These are phyloP conservation scores for Botrytis fabae DNA, from an alignment of 2,329 filamentous ascomycete genomes.

Conservation along the genomic window DNA sequence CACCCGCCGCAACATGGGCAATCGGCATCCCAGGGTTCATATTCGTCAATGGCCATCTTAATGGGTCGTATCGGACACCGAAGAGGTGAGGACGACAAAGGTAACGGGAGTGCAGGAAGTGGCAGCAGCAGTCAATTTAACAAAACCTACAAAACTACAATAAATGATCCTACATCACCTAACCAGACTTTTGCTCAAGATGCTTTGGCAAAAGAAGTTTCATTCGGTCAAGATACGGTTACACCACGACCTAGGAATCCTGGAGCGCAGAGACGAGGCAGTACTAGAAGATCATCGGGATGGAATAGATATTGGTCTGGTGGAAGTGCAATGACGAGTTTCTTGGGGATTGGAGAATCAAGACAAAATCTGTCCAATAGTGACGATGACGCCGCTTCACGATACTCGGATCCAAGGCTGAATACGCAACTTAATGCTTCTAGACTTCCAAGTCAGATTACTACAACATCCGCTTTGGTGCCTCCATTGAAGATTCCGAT, in stretches of 20 bases:
- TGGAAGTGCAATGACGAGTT: slow-evolving; percentile 63
- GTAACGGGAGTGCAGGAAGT: slow-evolving; percentile 59
- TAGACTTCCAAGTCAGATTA: slow-evolving; percentile 48
- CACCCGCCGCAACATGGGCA: slow-evolving; percentile 48
- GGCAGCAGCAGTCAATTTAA: slow-evolving; percentile 59
- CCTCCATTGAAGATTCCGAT: slow-evolving; percentile 67
- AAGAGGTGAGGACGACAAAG: slow-evolving; percentile 44
- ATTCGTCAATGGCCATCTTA: slow-evolving; percentile 64
- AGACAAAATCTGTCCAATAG: slow-evolving; percentile 46
- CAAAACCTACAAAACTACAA: slow-evolving; percentile 61
- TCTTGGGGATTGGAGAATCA: slow-evolving; percentile 57
- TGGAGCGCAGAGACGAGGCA: slow-evolving; percentile 31
- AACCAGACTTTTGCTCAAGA: slow-evolving; percentile 28
- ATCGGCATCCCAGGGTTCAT: slow-evolving; percentile 56
- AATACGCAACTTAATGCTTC: slow-evolving; percentile 48
- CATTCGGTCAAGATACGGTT: slow-evolving; percentile 41
- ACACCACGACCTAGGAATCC: slow-evolving; percentile 30
- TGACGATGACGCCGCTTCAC: slow-evolving; percentile 52
- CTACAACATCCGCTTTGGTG: slow-evolving; percentile 67
- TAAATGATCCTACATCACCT: slow-evolving; percentile 61
- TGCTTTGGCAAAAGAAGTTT: slow-evolving; percentile 26
- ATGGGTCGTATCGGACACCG: slow-evolving; percentile 61
- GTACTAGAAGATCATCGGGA: slow-evolving; percentile 63
- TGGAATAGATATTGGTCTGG: slow-evolving; percentile 80
- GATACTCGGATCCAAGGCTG: slow-evolving; percentile 49